These are phyloP conservation scores for Dactylellina drechsleri DNA, from an alignment of 2,329 filamentous ascomycete genomes.

Conservation along the genomic window DNA sequence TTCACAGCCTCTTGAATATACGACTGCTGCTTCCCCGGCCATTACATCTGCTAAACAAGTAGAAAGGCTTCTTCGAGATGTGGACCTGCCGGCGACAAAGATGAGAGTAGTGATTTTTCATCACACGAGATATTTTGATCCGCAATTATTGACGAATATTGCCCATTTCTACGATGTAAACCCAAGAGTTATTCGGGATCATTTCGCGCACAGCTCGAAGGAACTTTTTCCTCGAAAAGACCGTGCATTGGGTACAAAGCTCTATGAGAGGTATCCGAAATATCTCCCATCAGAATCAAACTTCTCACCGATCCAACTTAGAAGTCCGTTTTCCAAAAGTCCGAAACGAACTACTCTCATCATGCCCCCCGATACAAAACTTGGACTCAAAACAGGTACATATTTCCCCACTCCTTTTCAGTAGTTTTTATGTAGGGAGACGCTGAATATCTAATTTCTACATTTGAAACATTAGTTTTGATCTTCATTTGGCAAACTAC, in stretches of 20 bases:
- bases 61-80: too few relatives aligned
- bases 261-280: conserved; percentile 15
- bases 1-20: too few relatives aligned
- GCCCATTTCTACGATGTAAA: conserved; percentile 35
- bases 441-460: neutral
- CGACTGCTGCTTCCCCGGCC: too few relatives aligned
- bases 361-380: conserved; percentile 4
- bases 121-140: too few relatives aligned
- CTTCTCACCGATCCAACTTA: conserved; percentile 34
- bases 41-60: too few relatives aligned
- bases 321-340: neutral
- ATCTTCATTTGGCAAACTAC: neutral
- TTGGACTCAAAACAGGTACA: conserved; percentile 31
- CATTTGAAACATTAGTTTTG: conserved; percentile 7
- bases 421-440: too few relatives aligned
- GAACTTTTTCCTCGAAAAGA: too few relatives aligned
- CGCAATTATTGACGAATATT: neutral
- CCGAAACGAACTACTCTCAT: conserved; percentile 12
- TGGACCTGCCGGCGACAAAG: too few relatives aligned
- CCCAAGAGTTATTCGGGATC: conserved; percentile 18
- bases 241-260: neutral
- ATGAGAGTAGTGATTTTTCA: too few relatives aligned
- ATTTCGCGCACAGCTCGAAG: neutral
- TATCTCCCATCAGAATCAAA: conserved; percentile 33
- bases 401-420: neutral